Conservation (phyloP, 2,329 filamentous ascomycete species). For the Cyclaneusma minus region DNA sequence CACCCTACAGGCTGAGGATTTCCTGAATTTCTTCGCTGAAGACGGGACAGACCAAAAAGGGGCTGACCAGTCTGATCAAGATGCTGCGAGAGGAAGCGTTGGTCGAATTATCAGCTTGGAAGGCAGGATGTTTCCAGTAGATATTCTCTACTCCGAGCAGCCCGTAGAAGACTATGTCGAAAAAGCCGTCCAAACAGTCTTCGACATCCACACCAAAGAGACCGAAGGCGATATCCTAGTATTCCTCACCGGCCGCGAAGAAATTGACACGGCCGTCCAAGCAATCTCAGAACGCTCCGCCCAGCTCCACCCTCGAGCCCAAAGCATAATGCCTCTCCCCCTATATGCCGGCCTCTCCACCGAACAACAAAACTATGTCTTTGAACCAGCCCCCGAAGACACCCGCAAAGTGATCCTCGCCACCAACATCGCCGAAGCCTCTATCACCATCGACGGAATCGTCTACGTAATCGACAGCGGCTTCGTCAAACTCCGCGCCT, state of each 20-base stretch:
- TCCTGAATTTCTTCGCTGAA: constrained; percentile 58
- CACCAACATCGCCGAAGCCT: constrained; percentile 94
- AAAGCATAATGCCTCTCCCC: constrained; percentile 54
- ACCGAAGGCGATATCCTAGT: constrained; percentile 74
- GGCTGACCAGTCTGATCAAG: constrained; percentile 19
- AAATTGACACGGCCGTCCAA: constrained; percentile 75
- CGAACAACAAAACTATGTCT: constrained; percentile 90
- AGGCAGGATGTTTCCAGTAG: constrained; percentile 77
- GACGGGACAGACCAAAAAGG: constrained; percentile 20
- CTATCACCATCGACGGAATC: constrained; percentile 84
- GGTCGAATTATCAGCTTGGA: constrained; percentile 70
- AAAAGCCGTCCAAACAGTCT: constrained; percentile 63
- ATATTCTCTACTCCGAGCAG: constrained; percentile 63
- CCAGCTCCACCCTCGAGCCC: constrained; percentile 41
- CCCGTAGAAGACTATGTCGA: constrained; percentile 81
- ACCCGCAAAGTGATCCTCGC: constrained; percentile 84
- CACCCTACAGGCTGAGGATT: constrained; percentile 78
- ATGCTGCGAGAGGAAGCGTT: constrained; percentile 16
- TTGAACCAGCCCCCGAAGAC: constrained; percentile 67
- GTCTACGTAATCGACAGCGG: constrained; percentile 83
- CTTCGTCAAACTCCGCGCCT: constrained; percentile 79
- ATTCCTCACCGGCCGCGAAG: constrained; percentile 83
- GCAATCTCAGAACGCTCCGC: constrained; percentile 58
- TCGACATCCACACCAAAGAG: constrained; percentile 76
- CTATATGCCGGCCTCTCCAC: constrained; percentile 80